Percentiles rank a stretch among this genome's conserved stretches.
These are phyloP conservation scores for Sicyos edulis DNA, from an alignment of 306 rosid species.

Conservation along the genomic window DNA sequence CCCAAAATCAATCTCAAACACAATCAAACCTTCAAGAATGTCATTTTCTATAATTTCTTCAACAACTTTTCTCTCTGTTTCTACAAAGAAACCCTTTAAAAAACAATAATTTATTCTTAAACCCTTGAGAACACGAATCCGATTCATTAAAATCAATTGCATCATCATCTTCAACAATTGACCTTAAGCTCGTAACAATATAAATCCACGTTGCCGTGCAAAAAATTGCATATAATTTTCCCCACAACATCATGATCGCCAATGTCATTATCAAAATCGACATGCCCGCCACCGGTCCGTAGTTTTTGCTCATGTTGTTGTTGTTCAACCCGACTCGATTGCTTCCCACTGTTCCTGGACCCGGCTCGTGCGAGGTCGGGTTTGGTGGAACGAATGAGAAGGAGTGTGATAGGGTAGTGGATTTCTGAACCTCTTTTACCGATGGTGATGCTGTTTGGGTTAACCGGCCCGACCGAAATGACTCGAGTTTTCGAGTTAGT, in stretches of 20 bases:
- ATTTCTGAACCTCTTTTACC: neutral
- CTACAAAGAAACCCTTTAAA: neutral
- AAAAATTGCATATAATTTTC: slow-evolving; percentile 17
- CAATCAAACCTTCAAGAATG: neutral
- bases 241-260: slow-evolving; percentile 17
- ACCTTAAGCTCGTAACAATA: neutral
- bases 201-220: slow-evolving; percentile 13
- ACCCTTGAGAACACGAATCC: neutral
- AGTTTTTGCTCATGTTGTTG: neutral
- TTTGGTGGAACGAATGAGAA: neutral
- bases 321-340: neutral
- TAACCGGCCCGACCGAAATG: neutral
- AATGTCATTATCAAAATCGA: slow-evolving; percentile 3
- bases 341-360: neutral
- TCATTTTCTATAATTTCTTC: neutral
- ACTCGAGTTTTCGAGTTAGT: neutral
- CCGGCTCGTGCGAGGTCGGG: neutral
- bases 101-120: slow-evolving; percentile 9
- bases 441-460: neutral
- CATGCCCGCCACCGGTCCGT: neutral
- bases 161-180: neutral
- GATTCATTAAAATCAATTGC: neutral
- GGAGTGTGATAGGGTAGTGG: neutral
- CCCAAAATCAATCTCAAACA: neutral
- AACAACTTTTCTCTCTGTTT: neutral